These are phyloP conservation scores for Anaeromyces robustus DNA, from an alignment of 192 early-diverging fungal species.

Conservation along the genomic window DNA sequence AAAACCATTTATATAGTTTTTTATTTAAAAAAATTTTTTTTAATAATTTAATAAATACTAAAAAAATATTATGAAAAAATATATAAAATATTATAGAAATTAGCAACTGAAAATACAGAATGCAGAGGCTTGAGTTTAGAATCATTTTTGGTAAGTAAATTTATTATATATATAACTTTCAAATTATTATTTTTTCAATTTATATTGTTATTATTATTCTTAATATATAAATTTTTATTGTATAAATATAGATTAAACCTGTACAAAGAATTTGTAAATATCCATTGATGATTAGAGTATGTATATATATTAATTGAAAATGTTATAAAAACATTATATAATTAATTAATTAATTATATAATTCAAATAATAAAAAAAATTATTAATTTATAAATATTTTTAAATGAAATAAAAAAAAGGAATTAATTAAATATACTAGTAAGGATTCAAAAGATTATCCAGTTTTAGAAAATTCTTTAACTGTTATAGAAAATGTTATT, in stretches of 20 bases:
- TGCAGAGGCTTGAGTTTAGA: conserved; percentile 32
- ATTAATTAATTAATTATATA: too few species aligned
- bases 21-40: too few species aligned
- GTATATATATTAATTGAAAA: neutral
- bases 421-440: conserved; percentile 29
- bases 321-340: too few species aligned
- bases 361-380: too few species aligned
- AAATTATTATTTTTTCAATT: too few species aligned
- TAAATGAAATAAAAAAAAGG: conserved; percentile 3
- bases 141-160: conserved; percentile 26
- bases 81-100: conserved; percentile 28
- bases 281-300: neutral
- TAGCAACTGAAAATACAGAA: conserved; percentile 23
- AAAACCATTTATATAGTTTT: too few species aligned
- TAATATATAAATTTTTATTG: neutral
- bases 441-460: conserved; percentile 26
- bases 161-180: too few species aligned
- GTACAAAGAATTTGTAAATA: conserved; percentile 44
- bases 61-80: conserved; percentile 22
- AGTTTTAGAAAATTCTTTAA: conserved; percentile 18
- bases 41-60: conserved; percentile 12
- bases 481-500: conserved; percentile 35
- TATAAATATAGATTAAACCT: conserved; percentile 29
- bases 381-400: too few species aligned
- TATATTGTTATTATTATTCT: neutral